phyloP scores from a whole-genome alignment of 768 basidiomycete species.

The Mycena albidolilacea region DNA sequence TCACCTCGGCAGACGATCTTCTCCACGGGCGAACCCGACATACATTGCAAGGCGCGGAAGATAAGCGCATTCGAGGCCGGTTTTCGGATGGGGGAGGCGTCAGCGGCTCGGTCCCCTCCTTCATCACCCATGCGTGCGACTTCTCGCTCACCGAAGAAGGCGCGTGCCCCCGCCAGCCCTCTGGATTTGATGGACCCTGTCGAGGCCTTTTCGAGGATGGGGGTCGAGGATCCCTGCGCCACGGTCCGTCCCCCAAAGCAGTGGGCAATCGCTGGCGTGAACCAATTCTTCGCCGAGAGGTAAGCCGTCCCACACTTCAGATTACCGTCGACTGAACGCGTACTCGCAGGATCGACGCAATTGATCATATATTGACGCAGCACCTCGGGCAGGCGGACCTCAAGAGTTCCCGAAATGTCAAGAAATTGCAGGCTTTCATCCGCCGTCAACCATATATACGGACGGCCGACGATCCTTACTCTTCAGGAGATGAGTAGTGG shows the following conservation, averaged over 20 bases:
- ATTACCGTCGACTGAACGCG: not conserved
- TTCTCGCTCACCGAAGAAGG: not conserved
- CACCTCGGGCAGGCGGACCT: not conserved
- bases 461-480: too few species aligned
- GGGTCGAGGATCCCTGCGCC: not conserved
- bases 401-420: not conserved
- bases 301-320: not conserved
- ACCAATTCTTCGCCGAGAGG: not conserved
- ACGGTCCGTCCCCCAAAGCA: not conserved
- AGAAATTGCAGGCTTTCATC: not conserved
- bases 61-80: too few species aligned
- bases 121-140: not conserved
- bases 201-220: not conserved
- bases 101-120: too few species aligned
- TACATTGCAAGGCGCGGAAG: too few species aligned
- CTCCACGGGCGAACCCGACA: too few species aligned
- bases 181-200: not conserved
- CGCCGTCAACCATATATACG: not conserved
- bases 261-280: not conserved
- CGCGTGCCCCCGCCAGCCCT: not conserved
- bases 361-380: not conserved
- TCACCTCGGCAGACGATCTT: too few species aligned
- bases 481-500: too few species aligned
- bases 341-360: not conserved
- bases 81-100: too few species aligned